Base-by-base conservation (phyloP, 1,284 basidiomycete species). In the Rhodotorula sp. region DNA sequence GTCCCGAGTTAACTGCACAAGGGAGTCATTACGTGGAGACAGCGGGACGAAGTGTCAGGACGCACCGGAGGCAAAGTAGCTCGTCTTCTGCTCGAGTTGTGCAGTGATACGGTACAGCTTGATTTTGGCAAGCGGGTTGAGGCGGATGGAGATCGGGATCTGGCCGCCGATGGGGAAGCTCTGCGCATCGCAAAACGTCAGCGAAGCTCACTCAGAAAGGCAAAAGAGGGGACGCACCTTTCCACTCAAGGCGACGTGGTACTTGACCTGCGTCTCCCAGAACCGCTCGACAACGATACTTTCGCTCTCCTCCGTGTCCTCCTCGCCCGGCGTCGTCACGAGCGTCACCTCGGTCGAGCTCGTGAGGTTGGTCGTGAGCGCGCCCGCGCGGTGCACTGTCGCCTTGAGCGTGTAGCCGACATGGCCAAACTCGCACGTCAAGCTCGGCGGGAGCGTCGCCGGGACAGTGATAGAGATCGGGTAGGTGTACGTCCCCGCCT, bases 211-310 rank as follows among this genome's bases (percentile, higher is more conserved):
- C 1, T 8, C 19, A 22, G 29, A 17, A 17, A 19, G 3, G 27
- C 2, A 37, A 17, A 3, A 22, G 8, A 13, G 2, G 9, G 17
- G 12, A 56, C 77, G 67, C 48, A 76, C 77, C 72, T 90, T 89
- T 22, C 91, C 92, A 44, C 89, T 88, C 37, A 97, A 83, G 1
- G 90, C 87, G 68, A 98, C 89, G 73, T 82, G 78, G 78, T 92
- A 94, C 76, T 92, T 89, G 79, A 98, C 84, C 80, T 97, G 90
- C 70, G 89, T 87, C 72, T 97, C 95, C 95, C 95, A 99, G 77
- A 91, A 89, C 36, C 93, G 85, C 80, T 97, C 91, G 22, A 98
- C 89, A 61, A 94, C 86, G 71, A 98, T 89, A 77, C 89, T 84
- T 79, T 92, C 92, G 8, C 85, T 87, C 73, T 91, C 91, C 78